These are phyloP conservation scores for Colletotrichum theobromicola DNA, from an alignment of 2,329 filamentous ascomycete genomes.

Conservation along the genomic window DNA sequence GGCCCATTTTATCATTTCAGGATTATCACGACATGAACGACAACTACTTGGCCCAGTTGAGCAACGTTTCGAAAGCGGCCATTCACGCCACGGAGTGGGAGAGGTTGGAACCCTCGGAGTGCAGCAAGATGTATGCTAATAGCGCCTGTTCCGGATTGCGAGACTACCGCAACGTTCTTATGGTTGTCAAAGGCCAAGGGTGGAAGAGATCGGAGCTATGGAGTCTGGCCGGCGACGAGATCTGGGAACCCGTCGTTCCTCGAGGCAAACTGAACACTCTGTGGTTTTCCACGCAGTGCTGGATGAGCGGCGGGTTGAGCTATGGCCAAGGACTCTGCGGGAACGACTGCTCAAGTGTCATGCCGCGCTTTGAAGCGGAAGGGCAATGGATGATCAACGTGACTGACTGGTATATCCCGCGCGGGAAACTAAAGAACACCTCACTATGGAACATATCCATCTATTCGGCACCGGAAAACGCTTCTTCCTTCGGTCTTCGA, in stretches of 20 bases:
- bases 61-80: not conserved
- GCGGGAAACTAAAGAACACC: too few species aligned
- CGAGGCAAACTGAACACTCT: not conserved
- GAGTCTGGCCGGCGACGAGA: not conserved
- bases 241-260: not conserved
- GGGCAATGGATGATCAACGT: too few species aligned
- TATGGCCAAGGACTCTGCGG: too few species aligned
- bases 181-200: not conserved
- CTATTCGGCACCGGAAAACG: not conserved
- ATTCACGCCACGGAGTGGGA: not conserved
- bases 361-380: too few species aligned
- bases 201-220: not conserved
- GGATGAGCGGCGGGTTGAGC: not conserved
- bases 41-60: not conserved
- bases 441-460: too few species aligned
- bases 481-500: too few species aligned
- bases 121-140: not conserved
- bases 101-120: not conserved
- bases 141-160: not conserved
- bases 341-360: too few species aligned
- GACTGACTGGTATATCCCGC: too few species aligned
- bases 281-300: not conserved
- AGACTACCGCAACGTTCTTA: not conserved
- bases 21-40: not conserved
- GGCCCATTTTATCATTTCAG: too few species aligned